Percentiles rank a stretch among this genome's conserved stretches.
These are phyloP conservation scores for Halteria grandinella DNA, from an alignment of 73 alveolate species.

Conservation along the genomic window DNA sequence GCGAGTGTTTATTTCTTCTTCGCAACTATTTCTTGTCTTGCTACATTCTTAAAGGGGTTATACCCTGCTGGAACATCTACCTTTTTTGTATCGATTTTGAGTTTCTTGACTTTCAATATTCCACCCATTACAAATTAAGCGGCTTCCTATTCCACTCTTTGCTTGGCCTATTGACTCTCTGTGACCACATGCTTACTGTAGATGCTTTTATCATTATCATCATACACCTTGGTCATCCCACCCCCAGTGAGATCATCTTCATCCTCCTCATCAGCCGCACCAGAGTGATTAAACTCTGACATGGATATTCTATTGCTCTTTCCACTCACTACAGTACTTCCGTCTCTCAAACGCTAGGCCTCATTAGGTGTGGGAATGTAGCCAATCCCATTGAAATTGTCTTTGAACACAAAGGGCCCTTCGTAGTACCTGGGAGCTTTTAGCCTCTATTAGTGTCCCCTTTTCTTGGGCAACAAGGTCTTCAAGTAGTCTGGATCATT, in stretches of 20 bases:
- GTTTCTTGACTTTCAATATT: slow-evolving; percentile 8
- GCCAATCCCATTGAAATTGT: slow-evolving; percentile 37
- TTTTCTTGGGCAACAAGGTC: slow-evolving; percentile 24
- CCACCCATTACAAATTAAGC: slow-evolving; percentile 24
- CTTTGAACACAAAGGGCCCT: slow-evolving; percentile 22
- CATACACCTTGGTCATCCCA: slow-evolving; percentile 1
- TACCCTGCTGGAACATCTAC: slow-evolving; percentile 12
- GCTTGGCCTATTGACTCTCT: not conserved
- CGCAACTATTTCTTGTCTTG: no score
- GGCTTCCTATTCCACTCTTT: not conserved
- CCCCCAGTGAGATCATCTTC: not conserved
- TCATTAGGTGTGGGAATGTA: slow-evolving; percentile 21
- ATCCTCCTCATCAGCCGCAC: slow-evolving; percentile 29
- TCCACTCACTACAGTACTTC: not conserved
- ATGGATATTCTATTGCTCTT: slow-evolving; percentile 10
- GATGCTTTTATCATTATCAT: not conserved
- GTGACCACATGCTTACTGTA: not conserved
- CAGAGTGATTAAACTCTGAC: slow-evolving; percentile 40
- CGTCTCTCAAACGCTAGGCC: slow-evolving; percentile 11
- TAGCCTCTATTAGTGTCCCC: not conserved
- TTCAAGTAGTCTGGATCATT: no score
- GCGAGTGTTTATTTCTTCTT: slow-evolving; percentile 23
- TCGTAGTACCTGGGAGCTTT: slow-evolving; percentile 25
- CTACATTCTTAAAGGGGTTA: slow-evolving; percentile 16
- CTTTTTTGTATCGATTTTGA: no score